Percentiles rank a stretch among this genome's conserved stretches.
phyloP scores from a whole-genome alignment of 805 yeast genomes.

The Sugiyamaella mastotermitis region DNA sequence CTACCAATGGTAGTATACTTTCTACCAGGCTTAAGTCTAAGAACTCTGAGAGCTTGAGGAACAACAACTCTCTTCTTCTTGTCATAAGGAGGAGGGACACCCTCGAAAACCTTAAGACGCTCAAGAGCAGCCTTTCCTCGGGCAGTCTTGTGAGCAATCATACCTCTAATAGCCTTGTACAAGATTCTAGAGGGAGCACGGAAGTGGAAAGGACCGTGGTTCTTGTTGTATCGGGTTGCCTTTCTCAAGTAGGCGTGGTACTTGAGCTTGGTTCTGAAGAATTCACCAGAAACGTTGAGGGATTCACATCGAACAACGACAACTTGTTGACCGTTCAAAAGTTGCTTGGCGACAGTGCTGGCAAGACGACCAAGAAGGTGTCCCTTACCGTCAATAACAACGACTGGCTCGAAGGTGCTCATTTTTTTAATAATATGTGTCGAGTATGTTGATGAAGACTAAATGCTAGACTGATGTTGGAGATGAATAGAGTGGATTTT shows the following conservation, averaged over 20 bases:
- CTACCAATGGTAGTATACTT: conserved; percentile 98
- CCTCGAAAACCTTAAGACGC: conserved; percentile 99
- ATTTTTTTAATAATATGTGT: conserved; percentile 33
- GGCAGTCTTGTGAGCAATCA: conserved; percentile 99
- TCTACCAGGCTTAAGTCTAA: conserved; percentile 99
- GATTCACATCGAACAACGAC: conserved; percentile 96
- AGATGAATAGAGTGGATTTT: too few relatives aligned
- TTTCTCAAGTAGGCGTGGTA: conserved; percentile 99
- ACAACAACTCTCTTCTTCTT: conserved; percentile 99
- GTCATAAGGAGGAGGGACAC: conserved; percentile 99
- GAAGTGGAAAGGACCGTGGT: conserved; percentile 99
- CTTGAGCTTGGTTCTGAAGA: conserved; percentile 99
- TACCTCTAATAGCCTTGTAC: conserved; percentile 99
- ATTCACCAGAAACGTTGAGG: conserved; percentile 98
- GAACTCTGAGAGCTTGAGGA: conserved; percentile 98
- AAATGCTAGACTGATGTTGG: too few relatives aligned
- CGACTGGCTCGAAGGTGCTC: conserved; percentile 92
- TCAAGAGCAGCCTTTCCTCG: conserved; percentile 99
- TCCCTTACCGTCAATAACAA: conserved; percentile 77
- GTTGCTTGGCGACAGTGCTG: conserved; percentile 96
- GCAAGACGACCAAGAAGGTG: conserved; percentile 99
- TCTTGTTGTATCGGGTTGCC: conserved; percentile 98
- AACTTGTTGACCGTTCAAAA: conserved; percentile 95
- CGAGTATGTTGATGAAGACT: too few relatives aligned
- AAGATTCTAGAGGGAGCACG: conserved; percentile 99